phyloP scores from a whole-genome alignment of 768 basidiomycete genomes.

The Boletus tomentosulus region DNA sequence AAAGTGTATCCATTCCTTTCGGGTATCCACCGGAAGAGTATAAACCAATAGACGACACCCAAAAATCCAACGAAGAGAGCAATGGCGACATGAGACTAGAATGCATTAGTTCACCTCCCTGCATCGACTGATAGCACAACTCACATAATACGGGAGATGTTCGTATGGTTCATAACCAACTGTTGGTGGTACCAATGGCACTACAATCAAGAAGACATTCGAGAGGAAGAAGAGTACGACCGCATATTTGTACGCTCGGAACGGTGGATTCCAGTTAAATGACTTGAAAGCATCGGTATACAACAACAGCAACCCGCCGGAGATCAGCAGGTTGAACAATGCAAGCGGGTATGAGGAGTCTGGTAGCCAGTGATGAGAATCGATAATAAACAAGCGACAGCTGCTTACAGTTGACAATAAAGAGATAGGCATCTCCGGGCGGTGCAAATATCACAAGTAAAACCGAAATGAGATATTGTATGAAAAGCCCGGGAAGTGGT shows the following conservation, averaged over 20 bases:
- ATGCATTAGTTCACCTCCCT: not conserved
- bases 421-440: constrained; percentile 71
- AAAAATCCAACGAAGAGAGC: constrained; percentile 44
- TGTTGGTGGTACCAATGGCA: constrained; percentile 61
- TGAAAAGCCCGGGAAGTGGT: constrained; percentile 58
- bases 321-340: constrained; percentile 56
- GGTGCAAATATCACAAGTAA: constrained; percentile 53
- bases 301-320: constrained; percentile 60
- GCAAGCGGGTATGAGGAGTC: constrained; percentile 56
- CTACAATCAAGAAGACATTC: constrained; percentile 59
- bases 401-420: constrained; percentile 58
- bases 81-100: constrained; percentile 47
- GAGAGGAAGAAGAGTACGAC: constrained; percentile 57
- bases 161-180: constrained; percentile 50
- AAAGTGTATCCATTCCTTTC: constrained; percentile 45
- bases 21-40: constrained; percentile 50
- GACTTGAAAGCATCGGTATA: constrained; percentile 41
- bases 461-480: constrained; percentile 59
- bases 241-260: constrained; percentile 47
- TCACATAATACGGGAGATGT: constrained; percentile 64
- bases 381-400: not conserved
- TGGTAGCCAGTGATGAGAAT: constrained; percentile 19
- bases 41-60: constrained; percentile 55
- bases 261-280: constrained; percentile 64
- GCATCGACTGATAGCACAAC: constrained; percentile 16